Conservation (phyloP, 2,329 filamentous ascomycete genomes). For the Epichloe bromicola region DNA sequence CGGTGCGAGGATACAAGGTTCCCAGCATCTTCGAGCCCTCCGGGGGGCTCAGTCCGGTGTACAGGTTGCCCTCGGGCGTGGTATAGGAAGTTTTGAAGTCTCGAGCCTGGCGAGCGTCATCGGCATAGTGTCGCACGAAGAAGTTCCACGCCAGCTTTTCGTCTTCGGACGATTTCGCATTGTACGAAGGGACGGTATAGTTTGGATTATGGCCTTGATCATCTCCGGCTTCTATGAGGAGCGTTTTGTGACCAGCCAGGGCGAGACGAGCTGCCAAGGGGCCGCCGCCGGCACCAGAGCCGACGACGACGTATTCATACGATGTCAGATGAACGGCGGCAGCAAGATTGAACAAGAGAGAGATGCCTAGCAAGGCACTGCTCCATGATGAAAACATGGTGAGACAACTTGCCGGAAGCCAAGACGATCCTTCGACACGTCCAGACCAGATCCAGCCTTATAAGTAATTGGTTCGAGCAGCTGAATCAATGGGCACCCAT, state of each 20-base stretch:
- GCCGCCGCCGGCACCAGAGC: slow-evolving; percentile 47
- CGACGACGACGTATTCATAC: slow-evolving; percentile 48
- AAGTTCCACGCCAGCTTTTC: slow-evolving; percentile 47
- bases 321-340: slow-evolving; percentile 1
- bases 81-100: slow-evolving; percentile 48
- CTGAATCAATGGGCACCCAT: too few relatives aligned
- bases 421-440: too few relatives aligned
- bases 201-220: slow-evolving; percentile 37
- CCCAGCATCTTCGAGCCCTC: slow-evolving; percentile 27
- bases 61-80: slow-evolving; percentile 34
- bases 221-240: slow-evolving; percentile 49
- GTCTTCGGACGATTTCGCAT: slow-evolving; percentile 34
- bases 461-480: too few relatives aligned
- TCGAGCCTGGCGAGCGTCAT: slow-evolving; percentile 35
- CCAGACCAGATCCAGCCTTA: too few relatives aligned
- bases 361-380: background rate
- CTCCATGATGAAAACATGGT: background rate
- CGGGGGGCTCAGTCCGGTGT: slow-evolving; percentile 29
- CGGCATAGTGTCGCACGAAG: slow-evolving; percentile 48
- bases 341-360: slow-evolving; percentile 15
- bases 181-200: slow-evolving; percentile 38
- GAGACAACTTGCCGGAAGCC: background rate
- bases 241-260: slow-evolving; percentile 42
- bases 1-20: slow-evolving; percentile 33
- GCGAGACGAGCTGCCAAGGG: slow-evolving; percentile 46